These are phyloP conservation scores for Trichoderma erinaceum DNA, from an alignment of 495 filamentous ascomycete species.

Conservation along the genomic window DNA sequence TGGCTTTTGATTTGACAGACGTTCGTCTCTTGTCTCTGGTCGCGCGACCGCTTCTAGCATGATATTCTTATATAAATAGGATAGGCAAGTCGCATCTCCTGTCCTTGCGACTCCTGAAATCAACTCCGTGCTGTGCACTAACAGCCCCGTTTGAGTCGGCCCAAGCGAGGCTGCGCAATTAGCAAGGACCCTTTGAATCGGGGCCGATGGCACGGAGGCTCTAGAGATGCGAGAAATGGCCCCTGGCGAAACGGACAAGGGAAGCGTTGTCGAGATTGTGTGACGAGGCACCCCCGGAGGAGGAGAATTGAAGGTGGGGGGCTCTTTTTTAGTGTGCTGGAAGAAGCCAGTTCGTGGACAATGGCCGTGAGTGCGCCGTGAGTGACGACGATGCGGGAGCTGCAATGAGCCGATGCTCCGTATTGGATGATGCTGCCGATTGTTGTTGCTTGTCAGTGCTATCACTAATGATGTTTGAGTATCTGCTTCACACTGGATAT, in stretches of 20 bases:
- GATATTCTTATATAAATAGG: constrained; percentile 2
- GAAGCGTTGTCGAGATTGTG: constrained; percentile 13
- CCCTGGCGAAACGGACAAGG: constrained; percentile 8
- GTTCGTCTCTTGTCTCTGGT: not conserved
- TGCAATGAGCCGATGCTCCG: too few species aligned
- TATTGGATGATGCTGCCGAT: too few species aligned
- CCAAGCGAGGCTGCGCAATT: constrained; percentile 8
- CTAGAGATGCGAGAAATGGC: not conserved
- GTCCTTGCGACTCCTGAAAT: constrained; percentile 8
- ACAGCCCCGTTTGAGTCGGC: not conserved
- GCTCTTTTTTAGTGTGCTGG: too few species aligned
- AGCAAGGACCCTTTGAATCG: not conserved
- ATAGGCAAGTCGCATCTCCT: not conserved
- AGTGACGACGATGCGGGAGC: too few species aligned
- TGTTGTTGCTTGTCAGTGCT: too few species aligned
- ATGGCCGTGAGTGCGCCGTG: too few species aligned
- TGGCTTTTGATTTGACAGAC: not conserved
- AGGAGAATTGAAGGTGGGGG: constrained; percentile 5
- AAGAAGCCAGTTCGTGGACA: too few species aligned
- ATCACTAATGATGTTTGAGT: too few species aligned
- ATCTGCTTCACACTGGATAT: too few species aligned
- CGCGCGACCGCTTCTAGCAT: constrained; percentile 9
- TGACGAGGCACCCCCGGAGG: constrained; percentile 4
- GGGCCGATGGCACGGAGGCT: not conserved
- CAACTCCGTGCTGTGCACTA: not conserved